A percentile compares a stretch with the other conserved stretches of the same genome.
Conservation (phyloP, 2,329 filamentous ascomycete genomes). For the Penicillium sp. region DNA sequence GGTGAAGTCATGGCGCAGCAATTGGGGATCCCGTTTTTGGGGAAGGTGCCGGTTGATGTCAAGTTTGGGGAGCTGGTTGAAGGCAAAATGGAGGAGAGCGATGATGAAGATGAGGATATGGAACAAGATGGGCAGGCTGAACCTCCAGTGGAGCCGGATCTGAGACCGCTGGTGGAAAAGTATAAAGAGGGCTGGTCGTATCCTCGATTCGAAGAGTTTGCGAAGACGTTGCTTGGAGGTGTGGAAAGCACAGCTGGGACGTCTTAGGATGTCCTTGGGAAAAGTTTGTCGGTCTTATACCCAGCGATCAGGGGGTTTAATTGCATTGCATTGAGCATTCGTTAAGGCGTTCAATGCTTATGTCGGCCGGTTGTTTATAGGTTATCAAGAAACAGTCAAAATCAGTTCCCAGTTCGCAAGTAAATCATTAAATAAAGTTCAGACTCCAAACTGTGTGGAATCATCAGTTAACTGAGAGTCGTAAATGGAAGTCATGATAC, state of each 20-base stretch:
- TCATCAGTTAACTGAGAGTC: not conserved
- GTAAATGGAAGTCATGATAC: not conserved
- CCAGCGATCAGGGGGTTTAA: conserved; percentile 1
- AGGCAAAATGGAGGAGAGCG: conserved; percentile 39
- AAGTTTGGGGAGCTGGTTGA: conserved; percentile 87
- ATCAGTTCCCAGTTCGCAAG: not conserved
- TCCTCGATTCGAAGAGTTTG: conserved; percentile 41
- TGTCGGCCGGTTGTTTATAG: not conserved
- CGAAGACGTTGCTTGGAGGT: conserved; percentile 30
- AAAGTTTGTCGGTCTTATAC: not conserved
- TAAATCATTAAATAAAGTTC: not conserved
- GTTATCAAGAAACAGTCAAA: not conserved
- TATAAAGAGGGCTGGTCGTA: conserved; percentile 45
- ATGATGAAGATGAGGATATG: conserved; percentile 26
- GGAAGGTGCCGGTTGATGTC: conserved; percentile 84
- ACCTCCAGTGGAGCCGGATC: conserved; percentile 20
- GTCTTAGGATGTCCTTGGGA: not conserved
- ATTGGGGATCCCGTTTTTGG: conserved; percentile 77
- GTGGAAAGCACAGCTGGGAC: conserved; percentile 22
- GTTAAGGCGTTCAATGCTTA: conserved; percentile 2
- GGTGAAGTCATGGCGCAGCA: conserved; percentile 85
- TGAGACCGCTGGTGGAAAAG: conserved; percentile 39
- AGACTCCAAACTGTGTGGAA: not conserved
- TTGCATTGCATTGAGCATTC: conserved; percentile 13
- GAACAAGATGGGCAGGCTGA: conserved; percentile 10